These are phyloP conservation scores for Pleurotus sapidus DNA, from an alignment of 768 basidiomycete species.

Conservation along the genomic window DNA sequence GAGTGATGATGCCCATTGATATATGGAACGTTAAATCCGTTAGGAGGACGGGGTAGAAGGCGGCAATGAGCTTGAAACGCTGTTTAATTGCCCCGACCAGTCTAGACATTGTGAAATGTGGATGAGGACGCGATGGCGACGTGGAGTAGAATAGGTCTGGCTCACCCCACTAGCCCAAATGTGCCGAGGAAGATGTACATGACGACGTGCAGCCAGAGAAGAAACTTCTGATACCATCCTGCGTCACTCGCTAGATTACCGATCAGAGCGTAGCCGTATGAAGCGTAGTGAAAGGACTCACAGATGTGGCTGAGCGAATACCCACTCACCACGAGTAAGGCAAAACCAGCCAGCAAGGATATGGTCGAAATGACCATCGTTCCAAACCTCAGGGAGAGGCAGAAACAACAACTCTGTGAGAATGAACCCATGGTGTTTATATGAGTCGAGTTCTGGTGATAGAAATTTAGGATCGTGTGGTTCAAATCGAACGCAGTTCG, in stretches of 20 bases:
- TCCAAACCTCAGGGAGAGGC: conserved; percentile 3
- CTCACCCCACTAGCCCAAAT: conserved; percentile 1
- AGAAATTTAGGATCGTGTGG: no score
- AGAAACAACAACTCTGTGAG: conserved; percentile 6
- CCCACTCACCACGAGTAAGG: not conserved
- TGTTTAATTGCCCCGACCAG: conserved; percentile 1
- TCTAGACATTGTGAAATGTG: not conserved
- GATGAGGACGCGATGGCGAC: not conserved
- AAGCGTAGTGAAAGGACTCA: not conserved
- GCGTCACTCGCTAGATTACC: not conserved
- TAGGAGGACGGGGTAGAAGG: conserved; percentile 1
- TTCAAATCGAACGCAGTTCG: no score
- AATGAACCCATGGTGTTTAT: not conserved
- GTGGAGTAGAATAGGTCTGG: not conserved
- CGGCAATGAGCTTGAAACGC: conserved; percentile 1
- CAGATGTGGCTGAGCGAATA: not conserved
- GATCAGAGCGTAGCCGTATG: not conserved
- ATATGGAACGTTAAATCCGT: conserved; percentile 3
- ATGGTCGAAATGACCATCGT: not conserved
- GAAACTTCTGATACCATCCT: conserved; percentile 5
- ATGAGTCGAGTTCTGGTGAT: not conserved
- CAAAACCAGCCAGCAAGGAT: not conserved
- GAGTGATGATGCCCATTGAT: conserved; percentile 7
- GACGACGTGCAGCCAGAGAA: conserved; percentile 3
- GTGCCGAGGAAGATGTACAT: conserved; percentile 7